Conservation (phyloP, 192 early-diverging fungal genomes). For the Entomortierella lignicola region DNA sequence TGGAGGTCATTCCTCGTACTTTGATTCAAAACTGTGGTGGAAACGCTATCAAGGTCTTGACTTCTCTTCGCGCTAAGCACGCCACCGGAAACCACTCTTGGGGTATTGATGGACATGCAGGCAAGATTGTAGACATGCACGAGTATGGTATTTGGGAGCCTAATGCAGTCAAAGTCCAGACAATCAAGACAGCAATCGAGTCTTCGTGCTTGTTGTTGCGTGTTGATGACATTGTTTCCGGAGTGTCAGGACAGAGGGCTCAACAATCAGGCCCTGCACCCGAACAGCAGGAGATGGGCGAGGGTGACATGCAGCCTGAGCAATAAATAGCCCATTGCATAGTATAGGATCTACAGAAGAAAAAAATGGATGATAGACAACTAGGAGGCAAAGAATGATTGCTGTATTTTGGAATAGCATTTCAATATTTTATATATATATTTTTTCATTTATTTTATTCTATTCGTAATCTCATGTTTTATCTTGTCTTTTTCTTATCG, state of each 20-base stretch:
- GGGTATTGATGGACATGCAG: constrained; percentile 95
- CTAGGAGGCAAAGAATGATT: too few relatives aligned
- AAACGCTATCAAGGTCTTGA: constrained; percentile 97
- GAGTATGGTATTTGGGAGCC: constrained; percentile 99
- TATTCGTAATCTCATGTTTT: background rate
- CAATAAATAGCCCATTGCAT: constrained; percentile 12
- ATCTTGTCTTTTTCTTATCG: constrained; percentile 40
- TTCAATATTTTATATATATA: background rate
- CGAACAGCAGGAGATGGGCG: constrained; percentile 54
- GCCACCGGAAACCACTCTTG: constrained; percentile 86
- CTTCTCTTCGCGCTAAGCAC: constrained; percentile 94
- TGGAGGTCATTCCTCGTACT: constrained; percentile 99
- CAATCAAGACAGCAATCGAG: constrained; percentile 99
- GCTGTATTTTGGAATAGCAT: background rate
- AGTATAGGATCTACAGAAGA: too few relatives aligned
- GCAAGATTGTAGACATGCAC: constrained; percentile 95
- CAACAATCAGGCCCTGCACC: constrained; percentile 53
- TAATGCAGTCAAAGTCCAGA: constrained; percentile 99
- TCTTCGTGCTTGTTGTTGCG: constrained; percentile 85
- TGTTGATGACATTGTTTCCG: constrained; percentile 98
- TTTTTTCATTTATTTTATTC: background rate
- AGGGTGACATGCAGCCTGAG: constrained; percentile 56
- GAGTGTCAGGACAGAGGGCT: constrained; percentile 74
- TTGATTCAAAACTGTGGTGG: constrained; percentile 99
- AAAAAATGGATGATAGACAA: too few relatives aligned